Conservation (phyloP, 169 alveolate species). For the Neospora caninum region DNA sequence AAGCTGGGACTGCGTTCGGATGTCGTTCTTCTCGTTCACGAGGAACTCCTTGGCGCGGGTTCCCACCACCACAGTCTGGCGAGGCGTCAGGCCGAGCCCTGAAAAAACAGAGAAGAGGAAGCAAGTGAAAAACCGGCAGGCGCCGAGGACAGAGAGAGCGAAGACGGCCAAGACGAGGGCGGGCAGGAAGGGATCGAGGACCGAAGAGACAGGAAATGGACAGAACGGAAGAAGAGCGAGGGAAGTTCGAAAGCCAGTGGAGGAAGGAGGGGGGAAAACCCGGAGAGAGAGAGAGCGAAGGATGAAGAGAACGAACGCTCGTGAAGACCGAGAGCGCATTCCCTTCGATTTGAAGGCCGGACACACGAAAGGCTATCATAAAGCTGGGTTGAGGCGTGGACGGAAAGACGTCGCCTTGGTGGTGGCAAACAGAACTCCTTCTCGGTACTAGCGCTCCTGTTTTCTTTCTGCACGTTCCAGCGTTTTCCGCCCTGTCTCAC, state of each 20-base stretch:
- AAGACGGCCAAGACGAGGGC: background rate
- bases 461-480: too few species aligned
- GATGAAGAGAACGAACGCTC: too few species aligned
- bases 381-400: too few species aligned
- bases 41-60: slow-evolving; percentile 88
- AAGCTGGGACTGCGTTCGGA: slow-evolving; percentile 81
- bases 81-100: slow-evolving; percentile 86
- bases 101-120: background rate
- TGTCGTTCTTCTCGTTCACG: slow-evolving; percentile 81
- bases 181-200: background rate
- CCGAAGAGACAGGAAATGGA: background rate
- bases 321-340: too few species aligned
- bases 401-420: too few species aligned
- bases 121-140: background rate
- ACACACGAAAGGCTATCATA: too few species aligned
- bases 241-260: background rate
- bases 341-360: too few species aligned
- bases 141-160: background rate
- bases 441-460: too few species aligned
- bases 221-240: background rate
- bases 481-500: slow-evolving; percentile 22
- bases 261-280: background rate
- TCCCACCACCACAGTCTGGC: slow-evolving; percentile 89
- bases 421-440: too few species aligned
- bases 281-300: background rate